Base-by-base conservation (phyloP, 768 basidiomycete species). In the Trametes cinnabarina region DNA sequence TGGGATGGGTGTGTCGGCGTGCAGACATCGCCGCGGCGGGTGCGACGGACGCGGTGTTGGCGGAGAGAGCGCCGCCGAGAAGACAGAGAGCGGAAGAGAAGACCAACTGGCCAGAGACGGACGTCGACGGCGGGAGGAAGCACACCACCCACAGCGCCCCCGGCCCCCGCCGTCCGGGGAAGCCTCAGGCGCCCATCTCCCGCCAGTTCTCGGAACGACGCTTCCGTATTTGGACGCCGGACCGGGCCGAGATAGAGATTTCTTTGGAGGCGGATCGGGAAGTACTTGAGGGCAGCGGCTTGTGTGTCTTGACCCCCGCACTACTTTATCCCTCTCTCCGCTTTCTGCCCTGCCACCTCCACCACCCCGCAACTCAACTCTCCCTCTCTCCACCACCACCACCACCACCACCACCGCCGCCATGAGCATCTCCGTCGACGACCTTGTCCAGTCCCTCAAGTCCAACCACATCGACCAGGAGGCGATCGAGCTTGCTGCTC, bases 401-500 rank as follows among this genome's bases (percentile, higher is more conserved):
- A 46, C 57, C 57, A 20, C 51, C 41, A 55, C 35, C 42, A 34
- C 49, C 34, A 44, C 48, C 9, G 2, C 40, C 46, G 61, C 57
- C 58, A 82, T 81, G 80, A 78, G 71, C 62, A 47, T 77, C 57
- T 75, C 80, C 44, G 72, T 81, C 35, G 79, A 81, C 67, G 79
- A 81, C 72, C 81, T 81, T 65, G 75, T 81, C 51, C 72, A 79
- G 20, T 80, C 79, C 11, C 61, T 81, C 64, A 73, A 69, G 41
- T 64, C 74, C 2, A 77, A 73, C 66, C 79, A 81, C 73, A 79
- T 81, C 66, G 79, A 79, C 58, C 81, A 81, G 63, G 79, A 81
- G 63, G 78, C 79, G n/a, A 72, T 75, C 14, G 81, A 81, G 69
- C 72, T 81, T 58, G 77, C 77, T 46, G 68, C 74, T 23, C 73